A percentile compares a stretch with the other conserved stretches of the same genome.
Evolutionary conservation across 371 early-diverging fungal genomes (phyloP).

Genomic region (Lichtheimia hyalospora): DNA sequence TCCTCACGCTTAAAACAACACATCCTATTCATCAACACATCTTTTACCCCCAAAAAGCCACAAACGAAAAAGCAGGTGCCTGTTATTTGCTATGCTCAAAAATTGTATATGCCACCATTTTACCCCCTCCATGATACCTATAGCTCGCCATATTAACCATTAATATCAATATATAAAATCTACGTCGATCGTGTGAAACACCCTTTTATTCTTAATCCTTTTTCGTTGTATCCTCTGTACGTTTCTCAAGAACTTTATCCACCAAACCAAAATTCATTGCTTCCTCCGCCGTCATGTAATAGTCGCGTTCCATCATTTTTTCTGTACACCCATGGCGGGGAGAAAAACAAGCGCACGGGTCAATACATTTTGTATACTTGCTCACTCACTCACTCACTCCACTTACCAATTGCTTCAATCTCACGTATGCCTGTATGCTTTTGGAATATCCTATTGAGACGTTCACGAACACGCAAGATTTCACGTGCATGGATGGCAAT

Average conservation of each 20-base stretch:
- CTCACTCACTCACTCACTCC: background rate
- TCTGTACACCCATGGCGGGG: slow-evolving; percentile 25
- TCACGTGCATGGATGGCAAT: slow-evolving; percentile 97
- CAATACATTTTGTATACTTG: background rate
- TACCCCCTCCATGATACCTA: too few relatives aligned
- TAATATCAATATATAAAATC: too few relatives aligned
- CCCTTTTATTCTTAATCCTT: background rate
- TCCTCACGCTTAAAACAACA: too few relatives aligned
- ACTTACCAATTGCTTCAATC: slow-evolving; percentile 79
- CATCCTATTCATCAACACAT: too few relatives aligned
- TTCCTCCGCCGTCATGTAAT: slow-evolving; percentile 92
- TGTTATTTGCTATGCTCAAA: too few relatives aligned
- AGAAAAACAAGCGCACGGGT: background rate
- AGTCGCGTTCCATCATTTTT: slow-evolving; percentile 92
- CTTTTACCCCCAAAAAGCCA: too few relatives aligned
- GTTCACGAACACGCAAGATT: slow-evolving; percentile 87
- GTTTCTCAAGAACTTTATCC: slow-evolving; percentile 79
- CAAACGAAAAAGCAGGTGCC: too few relatives aligned
- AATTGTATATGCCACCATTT: too few relatives aligned
- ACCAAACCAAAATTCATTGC: slow-evolving; percentile 92
- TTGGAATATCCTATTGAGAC: slow-evolving; percentile 85
- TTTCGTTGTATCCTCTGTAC: slow-evolving; percentile 19
- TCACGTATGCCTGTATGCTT: slow-evolving; percentile 84
- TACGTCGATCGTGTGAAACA: too few relatives aligned
- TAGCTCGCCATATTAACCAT: too few relatives aligned